Conservation (phyloP, 1,139 yeast species). For the Protomyces inouyei region DNA sequence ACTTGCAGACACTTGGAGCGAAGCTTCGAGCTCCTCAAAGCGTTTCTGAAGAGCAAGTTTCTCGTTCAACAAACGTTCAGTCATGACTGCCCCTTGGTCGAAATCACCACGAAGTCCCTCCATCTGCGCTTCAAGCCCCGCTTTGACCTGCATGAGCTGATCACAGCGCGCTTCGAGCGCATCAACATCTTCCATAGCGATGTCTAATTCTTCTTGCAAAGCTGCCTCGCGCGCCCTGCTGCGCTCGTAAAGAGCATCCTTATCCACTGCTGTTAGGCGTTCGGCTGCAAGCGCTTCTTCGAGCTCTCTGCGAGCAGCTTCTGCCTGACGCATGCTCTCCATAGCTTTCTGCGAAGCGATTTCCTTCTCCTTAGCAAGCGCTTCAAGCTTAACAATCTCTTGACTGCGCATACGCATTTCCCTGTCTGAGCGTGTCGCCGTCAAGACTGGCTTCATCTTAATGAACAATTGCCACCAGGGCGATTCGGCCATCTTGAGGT, state of each 20-base stretch:
- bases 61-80: slow-evolving; percentile 39
- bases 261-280: slow-evolving; percentile 43
- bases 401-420: slow-evolving; percentile 54
- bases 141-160: slow-evolving; percentile 41
- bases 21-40: slow-evolving; percentile 36
- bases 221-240: slow-evolving; percentile 44
- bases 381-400: slow-evolving; percentile 40
- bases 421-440: slow-evolving; percentile 59
- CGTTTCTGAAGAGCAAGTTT: slow-evolving; percentile 35
- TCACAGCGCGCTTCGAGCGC: slow-evolving; percentile 42
- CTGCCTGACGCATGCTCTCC: slow-evolving; percentile 39
- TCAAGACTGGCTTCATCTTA: slow-evolving; percentile 70
- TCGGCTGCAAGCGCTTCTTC: slow-evolving; percentile 43
- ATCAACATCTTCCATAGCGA: slow-evolving; percentile 41
- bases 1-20: slow-evolving; percentile 28
- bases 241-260: slow-evolving; percentile 45
- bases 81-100: slow-evolving; percentile 39
- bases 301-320: slow-evolving; percentile 42
- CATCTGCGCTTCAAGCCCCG: slow-evolving; percentile 39
- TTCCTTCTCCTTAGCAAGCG: slow-evolving; percentile 36
- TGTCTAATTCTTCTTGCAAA: slow-evolving; percentile 42
- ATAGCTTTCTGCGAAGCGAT: slow-evolving; percentile 31
- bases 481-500: slow-evolving; percentile 52
- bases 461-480: slow-evolving; percentile 79
- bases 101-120: slow-evolving; percentile 39